A percentile compares a stretch with the other conserved stretches of the same genome.
phyloP scores from a whole-genome alignment of 257 asterid genomes.

The Primulina tabacum region DNA sequence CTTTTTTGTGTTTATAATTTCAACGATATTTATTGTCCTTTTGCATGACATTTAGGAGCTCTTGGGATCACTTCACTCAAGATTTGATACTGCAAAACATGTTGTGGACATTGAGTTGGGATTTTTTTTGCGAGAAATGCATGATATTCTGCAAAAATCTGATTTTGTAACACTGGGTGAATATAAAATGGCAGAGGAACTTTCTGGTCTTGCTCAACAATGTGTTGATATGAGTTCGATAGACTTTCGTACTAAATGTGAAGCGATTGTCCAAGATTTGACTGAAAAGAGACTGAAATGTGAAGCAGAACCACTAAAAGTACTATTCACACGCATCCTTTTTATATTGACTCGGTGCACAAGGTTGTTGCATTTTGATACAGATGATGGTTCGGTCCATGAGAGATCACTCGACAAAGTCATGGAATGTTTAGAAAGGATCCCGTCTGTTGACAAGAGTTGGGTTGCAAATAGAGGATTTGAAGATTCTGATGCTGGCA shows the following conservation, averaged over 20 bases:
- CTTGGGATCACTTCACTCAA: slow-evolving; percentile 70
- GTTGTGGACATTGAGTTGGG: slow-evolving; percentile 76
- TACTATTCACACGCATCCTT: slow-evolving; percentile 83
- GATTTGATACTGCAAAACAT: slow-evolving; percentile 87
- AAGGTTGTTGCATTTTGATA: slow-evolving; percentile 81
- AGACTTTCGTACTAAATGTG: slow-evolving; percentile 80
- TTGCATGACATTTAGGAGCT: slow-evolving; percentile 56
- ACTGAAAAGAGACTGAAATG: slow-evolving; percentile 76
- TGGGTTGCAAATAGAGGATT: slow-evolving; percentile 65
- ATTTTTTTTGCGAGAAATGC: slow-evolving; percentile 62
- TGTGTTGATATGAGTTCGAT: slow-evolving; percentile 66
- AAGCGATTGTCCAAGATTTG: slow-evolving; percentile 78
- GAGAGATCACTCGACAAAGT: slow-evolving; percentile 73
- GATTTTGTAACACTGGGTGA: slow-evolving; percentile 51
- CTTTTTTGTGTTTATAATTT: slow-evolving; percentile 16
- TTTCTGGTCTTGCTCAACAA: slow-evolving; percentile 59
- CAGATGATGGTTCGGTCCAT: slow-evolving; percentile 73
- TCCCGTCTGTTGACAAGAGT: slow-evolving; percentile 79
- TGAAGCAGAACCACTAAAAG: slow-evolving; percentile 59
- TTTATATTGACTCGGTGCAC: slow-evolving; percentile 95
- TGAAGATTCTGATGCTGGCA: slow-evolving; percentile 44
- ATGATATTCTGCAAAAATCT: slow-evolving; percentile 49
- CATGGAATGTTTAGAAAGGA: slow-evolving; percentile 72
- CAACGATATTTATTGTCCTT: slow-evolving; percentile 15
- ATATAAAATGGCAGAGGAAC: slow-evolving; percentile 59